These are phyloP conservation scores for carrot (Daucus carota) DNA, from an alignment of 129 eudicot species.

Conservation along the genomic window DNA sequence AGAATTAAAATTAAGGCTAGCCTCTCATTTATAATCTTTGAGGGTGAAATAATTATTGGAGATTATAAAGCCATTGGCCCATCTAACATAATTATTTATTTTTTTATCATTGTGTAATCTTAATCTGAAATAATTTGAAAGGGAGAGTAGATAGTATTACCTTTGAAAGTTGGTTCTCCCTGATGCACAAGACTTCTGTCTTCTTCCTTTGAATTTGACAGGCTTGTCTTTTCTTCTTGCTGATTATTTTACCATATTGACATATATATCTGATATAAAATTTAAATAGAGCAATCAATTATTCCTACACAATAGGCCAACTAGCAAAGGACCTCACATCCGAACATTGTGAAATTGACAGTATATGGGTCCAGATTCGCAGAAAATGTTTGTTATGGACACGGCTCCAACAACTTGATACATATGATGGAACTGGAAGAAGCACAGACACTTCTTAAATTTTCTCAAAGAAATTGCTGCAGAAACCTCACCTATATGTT, in stretches of 20 bases:
- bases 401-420: neutral
- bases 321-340: conserved; percentile 7
- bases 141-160: neutral
- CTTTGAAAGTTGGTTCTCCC: neutral
- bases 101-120: neutral
- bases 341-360: neutral
- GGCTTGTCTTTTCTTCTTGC: conserved; percentile 21
- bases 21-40: neutral
- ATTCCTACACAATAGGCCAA: conserved; percentile 20
- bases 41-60: neutral
- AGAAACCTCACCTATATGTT: neutral
- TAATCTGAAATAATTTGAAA: neutral
- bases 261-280: conserved; percentile 9
- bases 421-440: neutral
- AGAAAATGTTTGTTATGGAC: neutral
- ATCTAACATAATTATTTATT: neutral
- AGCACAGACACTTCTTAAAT: neutral
- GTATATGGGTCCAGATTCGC: neutral
- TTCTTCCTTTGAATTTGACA: conserved; percentile 19
- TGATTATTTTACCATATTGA: conserved; percentile 9
- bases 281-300: conserved; percentile 16
- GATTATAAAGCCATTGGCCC: neutral
- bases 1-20: neutral
- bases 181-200: conserved; percentile 12
- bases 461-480: neutral